Base-by-base conservation (phyloP, 2,329 filamentous ascomycete species). In the Cercospora sp. region DNA sequence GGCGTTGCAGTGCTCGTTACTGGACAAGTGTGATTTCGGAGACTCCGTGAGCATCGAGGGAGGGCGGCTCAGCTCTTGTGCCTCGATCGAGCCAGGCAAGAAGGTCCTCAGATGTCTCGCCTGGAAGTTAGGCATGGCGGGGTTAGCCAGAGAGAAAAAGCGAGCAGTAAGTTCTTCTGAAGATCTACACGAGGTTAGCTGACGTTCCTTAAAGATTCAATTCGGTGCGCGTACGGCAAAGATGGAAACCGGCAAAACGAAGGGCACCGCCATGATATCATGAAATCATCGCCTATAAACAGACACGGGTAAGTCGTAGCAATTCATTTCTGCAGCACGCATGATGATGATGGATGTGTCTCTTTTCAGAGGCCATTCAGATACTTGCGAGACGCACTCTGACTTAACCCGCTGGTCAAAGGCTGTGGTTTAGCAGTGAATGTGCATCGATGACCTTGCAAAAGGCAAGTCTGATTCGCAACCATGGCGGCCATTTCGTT, bases 111-210 rank as follows among this genome's bases (percentile, higher is more conserved):
- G 95, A 24, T 83, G 97, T 24, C 80, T 97, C 24, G 93, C 94
- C 0, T 86, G 89, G 79, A 85, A 88, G 32, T 80, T 97, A 40
- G 91, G 90, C 3, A 89, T 98, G 87, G 79, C 79, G 2, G 81
- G 80, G 5, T 91, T 93, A 1, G 90, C 94, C 4, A 82, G 82
- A n/a, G 94, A 98, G 80, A 97, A 95, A 85, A 99, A 99, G 81
- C 86, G 94, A 76, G 94, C 94, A 18, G 91, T 93, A 82, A 78
- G 89, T 82, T 9, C 2, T 9, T 16, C 13, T 5, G 13, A 16
- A 12, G 16, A 9, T 49, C 12, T 18, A 16, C 10, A 21, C 24
- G 37, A 40, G 26, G 18, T 43, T n/a, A 6, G 51, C 18, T 37
- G 43, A 51, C 32, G 18, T 30, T 32, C 21, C 24, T 26, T 12